Conservation (phyloP, 75 land plant genomes). For the Picea glauca region DNA sequence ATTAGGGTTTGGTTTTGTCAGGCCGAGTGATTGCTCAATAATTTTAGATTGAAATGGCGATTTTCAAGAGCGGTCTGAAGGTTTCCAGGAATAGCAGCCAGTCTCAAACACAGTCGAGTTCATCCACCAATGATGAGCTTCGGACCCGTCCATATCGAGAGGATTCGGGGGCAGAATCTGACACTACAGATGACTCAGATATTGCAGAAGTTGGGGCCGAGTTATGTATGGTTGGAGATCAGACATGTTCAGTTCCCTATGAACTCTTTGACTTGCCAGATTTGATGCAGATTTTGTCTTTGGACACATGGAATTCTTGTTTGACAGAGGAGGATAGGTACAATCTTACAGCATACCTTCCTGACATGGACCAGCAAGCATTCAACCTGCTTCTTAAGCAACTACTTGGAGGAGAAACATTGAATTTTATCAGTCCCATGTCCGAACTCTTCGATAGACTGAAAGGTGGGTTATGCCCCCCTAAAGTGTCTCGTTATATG, state of each 20-base stretch:
- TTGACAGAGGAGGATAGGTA: slow-evolving; percentile 45
- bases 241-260: slow-evolving; percentile 26
- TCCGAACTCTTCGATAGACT: slow-evolving; percentile 16
- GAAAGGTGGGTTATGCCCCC: slow-evolving; percentile 31
- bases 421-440: slow-evolving; percentile 35
- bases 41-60: not conserved
- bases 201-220: slow-evolving; percentile 26
- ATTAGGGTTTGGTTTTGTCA: too few relatives aligned
- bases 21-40: too few relatives aligned
- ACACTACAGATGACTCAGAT: slow-evolving; percentile 22
- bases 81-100: slow-evolving; percentile 6
- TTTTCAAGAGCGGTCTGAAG: slow-evolving; percentile 6
- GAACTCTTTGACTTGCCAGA: slow-evolving; percentile 42
- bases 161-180: slow-evolving; percentile 6
- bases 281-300: slow-evolving; percentile 26
- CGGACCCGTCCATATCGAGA: not conserved
- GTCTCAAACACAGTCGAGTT: slow-evolving; percentile 8
- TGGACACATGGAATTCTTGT: slow-evolving; percentile 39
- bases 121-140: slow-evolving; percentile 9
- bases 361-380: slow-evolving; percentile 33
- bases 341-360: slow-evolving; percentile 27
- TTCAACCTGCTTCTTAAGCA: slow-evolving; percentile 28
- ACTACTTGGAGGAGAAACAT: slow-evolving; percentile 19
- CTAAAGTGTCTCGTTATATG: slow-evolving; percentile 13
- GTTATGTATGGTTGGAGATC: slow-evolving; percentile 22